Evolutionary conservation across 371 early-diverging fungal species (phyloP).

Genomic region (Coemansia sp.): DNA sequence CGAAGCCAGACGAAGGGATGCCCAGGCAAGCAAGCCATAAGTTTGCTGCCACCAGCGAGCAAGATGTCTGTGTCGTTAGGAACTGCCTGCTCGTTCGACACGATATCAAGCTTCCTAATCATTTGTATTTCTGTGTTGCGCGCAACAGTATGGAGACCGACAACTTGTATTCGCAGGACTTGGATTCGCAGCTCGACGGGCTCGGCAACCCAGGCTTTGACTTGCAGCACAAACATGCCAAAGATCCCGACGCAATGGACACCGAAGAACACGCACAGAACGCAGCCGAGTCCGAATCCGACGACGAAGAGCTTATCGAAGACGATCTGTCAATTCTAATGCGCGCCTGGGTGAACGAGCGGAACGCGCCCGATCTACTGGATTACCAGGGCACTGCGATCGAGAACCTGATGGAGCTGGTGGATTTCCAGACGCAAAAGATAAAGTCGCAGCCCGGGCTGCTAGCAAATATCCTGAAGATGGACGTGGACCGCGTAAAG

Average conservation of each 20-base stretch:
- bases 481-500: conserved; percentile 82
- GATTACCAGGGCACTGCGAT: conserved; percentile 61
- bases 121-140: neutral
- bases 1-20: no score
- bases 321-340: conserved; percentile 58
- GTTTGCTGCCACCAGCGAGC: neutral
- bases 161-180: conserved; percentile 13
- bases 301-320: conserved; percentile 43
- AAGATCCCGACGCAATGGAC: conserved; percentile 10
- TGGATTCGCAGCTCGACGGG: neutral
- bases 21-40: neutral
- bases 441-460: conserved; percentile 43
- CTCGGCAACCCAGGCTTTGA: conserved; percentile 2
- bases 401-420: conserved; percentile 60
- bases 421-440: conserved; percentile 63
- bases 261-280: neutral
- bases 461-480: conserved; percentile 67
- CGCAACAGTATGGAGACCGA: conserved; percentile 16
- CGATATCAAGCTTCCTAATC: no score
- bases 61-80: neutral
- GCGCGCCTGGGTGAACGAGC: conserved; percentile 78
- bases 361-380: conserved; percentile 74
- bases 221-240: neutral
- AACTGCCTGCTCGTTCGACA: no score
- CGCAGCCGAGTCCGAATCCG: conserved; percentile 14